Conservation (phyloP, 768 basidiomycete genomes). For the Suillus alpinus region DNA sequence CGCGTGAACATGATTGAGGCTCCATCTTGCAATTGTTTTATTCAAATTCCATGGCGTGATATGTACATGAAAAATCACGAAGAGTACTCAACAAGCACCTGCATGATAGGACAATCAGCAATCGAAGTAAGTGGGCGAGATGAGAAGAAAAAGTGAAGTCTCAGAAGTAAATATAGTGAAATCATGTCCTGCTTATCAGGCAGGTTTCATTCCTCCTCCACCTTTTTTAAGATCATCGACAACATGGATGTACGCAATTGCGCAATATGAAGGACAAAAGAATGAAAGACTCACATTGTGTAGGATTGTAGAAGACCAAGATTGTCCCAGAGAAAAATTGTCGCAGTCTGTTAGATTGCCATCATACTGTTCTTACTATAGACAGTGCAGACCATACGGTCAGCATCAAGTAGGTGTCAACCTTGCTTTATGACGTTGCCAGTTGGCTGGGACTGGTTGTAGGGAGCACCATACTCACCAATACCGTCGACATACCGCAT, state of each 20-base stretch:
- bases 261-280: background rate
- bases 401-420: background rate
- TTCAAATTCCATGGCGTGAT: too few species aligned
- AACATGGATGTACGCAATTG: background rate
- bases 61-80: too few species aligned
- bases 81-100: background rate
- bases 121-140: background rate
- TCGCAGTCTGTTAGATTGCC: too few species aligned
- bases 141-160: background rate
- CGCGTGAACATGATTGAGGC: too few species aligned
- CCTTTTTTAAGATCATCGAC: slow-evolving; percentile 25
- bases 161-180: slow-evolving; percentile 8
- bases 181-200: slow-evolving; percentile 15
- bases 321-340: slow-evolving; percentile 42
- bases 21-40: background rate
- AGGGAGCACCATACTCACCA: background rate
- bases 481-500: background rate
- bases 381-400: too few species aligned
- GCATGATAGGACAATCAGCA: background rate
- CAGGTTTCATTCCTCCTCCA: slow-evolving; percentile 22
- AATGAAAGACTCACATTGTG: background rate
- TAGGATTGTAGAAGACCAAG: background rate
- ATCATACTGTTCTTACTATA: too few species aligned
- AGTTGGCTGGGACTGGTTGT: background rate
- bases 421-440: background rate